Conservation (phyloP, 1,284 basidiomycete genomes). For the Cerrena zonata region DNA sequence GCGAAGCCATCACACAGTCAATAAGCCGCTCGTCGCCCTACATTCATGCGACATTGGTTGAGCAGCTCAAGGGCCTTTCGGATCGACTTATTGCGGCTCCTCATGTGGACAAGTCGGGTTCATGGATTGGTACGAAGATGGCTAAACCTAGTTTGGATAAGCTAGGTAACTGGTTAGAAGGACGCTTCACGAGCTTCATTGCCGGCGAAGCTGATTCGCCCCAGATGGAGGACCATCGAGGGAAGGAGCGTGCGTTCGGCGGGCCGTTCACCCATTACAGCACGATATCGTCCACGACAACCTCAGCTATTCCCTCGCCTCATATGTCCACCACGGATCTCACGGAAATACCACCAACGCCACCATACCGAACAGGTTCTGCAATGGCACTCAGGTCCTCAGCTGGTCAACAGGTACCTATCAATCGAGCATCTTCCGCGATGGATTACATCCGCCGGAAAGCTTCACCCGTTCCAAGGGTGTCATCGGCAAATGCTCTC, state of each 20-base stretch:
- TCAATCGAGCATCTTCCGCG: slow-evolving; percentile 70
- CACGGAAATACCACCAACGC: slow-evolving; percentile 33
- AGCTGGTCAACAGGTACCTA: slow-evolving; percentile 40
- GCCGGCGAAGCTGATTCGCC: slow-evolving; percentile 75
- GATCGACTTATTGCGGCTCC: slow-evolving; percentile 79
- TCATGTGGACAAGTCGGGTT: slow-evolving; percentile 64
- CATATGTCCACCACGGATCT: slow-evolving; percentile 52
- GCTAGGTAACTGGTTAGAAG: slow-evolving; percentile 89
- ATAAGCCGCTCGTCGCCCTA: slow-evolving; percentile 64
- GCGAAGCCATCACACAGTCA: slow-evolving; percentile 79
- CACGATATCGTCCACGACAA: slow-evolving; percentile 79
- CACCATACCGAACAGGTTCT: slow-evolving; percentile 53
- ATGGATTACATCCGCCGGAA: slow-evolving; percentile 62
- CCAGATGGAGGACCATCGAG: slow-evolving; percentile 34
- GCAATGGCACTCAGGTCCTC: slow-evolving; percentile 51
- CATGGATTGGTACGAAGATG: slow-evolving; percentile 79
- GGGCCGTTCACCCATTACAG: slow-evolving; percentile 95
- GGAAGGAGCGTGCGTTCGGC: slow-evolving; percentile 40
- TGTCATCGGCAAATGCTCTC: slow-evolving; percentile 49
- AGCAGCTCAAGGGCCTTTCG: slow-evolving; percentile 75
- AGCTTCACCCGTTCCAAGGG: slow-evolving; percentile 45
- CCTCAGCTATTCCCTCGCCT: slow-evolving; percentile 68
- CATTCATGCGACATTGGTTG: slow-evolving; percentile 61
- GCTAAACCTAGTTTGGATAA: slow-evolving; percentile 87
- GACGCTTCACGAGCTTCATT: slow-evolving; percentile 93